Conservation (phyloP, 2,329 filamentous ascomycete genomes). For the Botryotinia globosa region DNA sequence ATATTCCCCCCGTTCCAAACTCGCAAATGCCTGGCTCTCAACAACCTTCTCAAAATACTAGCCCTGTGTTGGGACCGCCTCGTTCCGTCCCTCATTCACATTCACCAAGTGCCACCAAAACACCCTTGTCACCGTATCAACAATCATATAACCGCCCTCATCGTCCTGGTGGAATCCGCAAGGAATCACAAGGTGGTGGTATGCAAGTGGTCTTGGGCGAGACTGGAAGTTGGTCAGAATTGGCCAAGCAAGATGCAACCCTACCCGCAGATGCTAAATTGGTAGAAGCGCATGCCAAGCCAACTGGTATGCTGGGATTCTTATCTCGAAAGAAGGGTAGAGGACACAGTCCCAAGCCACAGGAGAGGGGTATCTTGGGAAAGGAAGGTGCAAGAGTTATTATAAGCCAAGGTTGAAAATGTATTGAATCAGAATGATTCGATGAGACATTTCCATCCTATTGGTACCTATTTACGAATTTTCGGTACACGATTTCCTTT, state of each 20-base stretch:
- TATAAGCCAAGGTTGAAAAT: constrained; percentile 49
- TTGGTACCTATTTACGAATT: neutral
- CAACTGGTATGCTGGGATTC: constrained; percentile 87
- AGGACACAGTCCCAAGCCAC: constrained; percentile 89
- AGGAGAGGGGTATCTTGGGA: constrained; percentile 87
- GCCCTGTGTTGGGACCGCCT: constrained; percentile 14
- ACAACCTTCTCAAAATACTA: constrained; percentile 17
- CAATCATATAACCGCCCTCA: constrained; percentile 32
- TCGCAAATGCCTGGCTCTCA: constrained; percentile 29
- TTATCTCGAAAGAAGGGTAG: constrained; percentile 85
- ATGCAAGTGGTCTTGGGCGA: constrained; percentile 90
- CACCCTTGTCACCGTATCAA: constrained; percentile 36
- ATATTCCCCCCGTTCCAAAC: constrained; percentile 30
- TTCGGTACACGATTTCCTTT: neutral
- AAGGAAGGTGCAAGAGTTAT: constrained; percentile 90
- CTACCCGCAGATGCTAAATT: constrained; percentile 64
- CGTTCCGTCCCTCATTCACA: constrained; percentile 16
- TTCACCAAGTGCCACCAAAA: constrained; percentile 13
- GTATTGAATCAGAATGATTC: neutral
- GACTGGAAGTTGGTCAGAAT: constrained; percentile 84
- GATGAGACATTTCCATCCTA: neutral
- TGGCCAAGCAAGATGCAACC: constrained; percentile 79
- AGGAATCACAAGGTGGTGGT: constrained; percentile 55
- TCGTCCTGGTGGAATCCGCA: constrained; percentile 32
- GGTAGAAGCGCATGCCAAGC: constrained; percentile 49